Percentiles rank a stretch among this genome's conserved stretches.
These are phyloP conservation scores for Heterobasidion parviporum DNA, from an alignment of 1,284 basidiomycete genomes.

Conservation along the genomic window DNA sequence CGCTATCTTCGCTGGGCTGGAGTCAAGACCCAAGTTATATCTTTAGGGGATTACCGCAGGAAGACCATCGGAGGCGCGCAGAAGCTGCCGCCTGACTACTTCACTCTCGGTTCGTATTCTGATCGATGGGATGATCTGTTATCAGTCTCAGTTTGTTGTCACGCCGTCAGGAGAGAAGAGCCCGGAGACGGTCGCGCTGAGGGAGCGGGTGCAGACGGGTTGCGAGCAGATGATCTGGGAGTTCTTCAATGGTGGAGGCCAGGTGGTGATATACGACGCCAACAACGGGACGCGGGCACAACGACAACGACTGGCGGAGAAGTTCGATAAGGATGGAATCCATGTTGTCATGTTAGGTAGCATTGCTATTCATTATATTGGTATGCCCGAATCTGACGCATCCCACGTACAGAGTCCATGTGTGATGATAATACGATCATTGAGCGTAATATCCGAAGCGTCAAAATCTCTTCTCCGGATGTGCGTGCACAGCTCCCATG, in stretches of 20 bases:
- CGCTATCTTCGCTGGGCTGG: conserved; percentile 97
- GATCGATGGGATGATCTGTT: neutral
- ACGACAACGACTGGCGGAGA: conserved; percentile 70
- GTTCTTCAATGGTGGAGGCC: conserved; percentile 83
- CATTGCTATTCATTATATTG: conserved; percentile 16
- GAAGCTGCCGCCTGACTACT: conserved; percentile 88
- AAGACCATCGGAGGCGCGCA: conserved; percentile 86
- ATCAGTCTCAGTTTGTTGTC: conserved; percentile 6
- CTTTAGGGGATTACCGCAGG: conserved; percentile 90
- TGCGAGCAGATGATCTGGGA: conserved; percentile 87
- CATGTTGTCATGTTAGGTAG: conserved; percentile 91
- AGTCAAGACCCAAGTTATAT: conserved; percentile 91
- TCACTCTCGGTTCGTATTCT: conserved; percentile 61
- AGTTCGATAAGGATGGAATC: conserved; percentile 76
- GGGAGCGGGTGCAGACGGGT: conserved; percentile 67
- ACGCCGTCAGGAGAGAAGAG: conserved; percentile 54
- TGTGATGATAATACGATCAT: conserved; percentile 92
- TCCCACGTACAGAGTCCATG: conserved; percentile 53
- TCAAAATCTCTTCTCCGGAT: conserved; percentile 97
- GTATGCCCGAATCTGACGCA: conserved; percentile 5
- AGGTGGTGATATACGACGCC: conserved; percentile 99
- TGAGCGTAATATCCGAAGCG: conserved; percentile 88
- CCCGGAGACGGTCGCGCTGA: conserved; percentile 69
- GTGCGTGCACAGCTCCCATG: conserved; percentile 39
- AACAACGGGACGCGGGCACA: conserved; percentile 81